Conservation (phyloP, 2,329 filamentous ascomycete genomes). For the Aspergillus glaucus region DNA sequence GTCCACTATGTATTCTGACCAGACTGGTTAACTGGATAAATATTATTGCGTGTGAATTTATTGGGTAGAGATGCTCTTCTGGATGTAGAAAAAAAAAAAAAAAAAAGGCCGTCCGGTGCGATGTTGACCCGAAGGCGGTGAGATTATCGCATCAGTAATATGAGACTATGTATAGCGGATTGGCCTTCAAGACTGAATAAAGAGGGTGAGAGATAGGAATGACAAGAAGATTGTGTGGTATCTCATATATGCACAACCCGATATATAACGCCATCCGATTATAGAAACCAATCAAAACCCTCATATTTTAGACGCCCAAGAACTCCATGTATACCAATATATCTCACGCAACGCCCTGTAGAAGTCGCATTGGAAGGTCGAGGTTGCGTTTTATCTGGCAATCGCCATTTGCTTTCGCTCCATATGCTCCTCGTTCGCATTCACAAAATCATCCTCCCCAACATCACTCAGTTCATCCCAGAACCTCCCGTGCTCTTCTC, state of each 20-base stretch:
- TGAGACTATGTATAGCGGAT: no score
- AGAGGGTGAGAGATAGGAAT: no score
- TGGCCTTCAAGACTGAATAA: no score
- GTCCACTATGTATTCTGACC: constrained; percentile 2
- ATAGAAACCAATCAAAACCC: no score
- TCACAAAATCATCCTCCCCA: constrained; percentile 76
- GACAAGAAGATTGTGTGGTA: no score
- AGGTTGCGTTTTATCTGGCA: constrained; percentile 7
- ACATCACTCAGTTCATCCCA: constrained; percentile 85
- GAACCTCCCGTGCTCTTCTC: constrained; percentile 69
- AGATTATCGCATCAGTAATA: not conserved
- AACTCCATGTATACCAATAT: no score
- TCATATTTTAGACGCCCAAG: no score
- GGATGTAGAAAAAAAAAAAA: constrained; percentile 4
- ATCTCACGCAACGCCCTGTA: not conserved
- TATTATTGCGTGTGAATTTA: constrained; percentile 12
- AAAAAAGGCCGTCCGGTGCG: constrained; percentile 7
- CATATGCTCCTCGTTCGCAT: constrained; percentile 66
- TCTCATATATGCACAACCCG: no score
- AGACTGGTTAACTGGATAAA: constrained; percentile 8
- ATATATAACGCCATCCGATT: no score
- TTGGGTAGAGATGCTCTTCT: not conserved
- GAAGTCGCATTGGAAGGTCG: not conserved
- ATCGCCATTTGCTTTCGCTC: constrained; percentile 46
- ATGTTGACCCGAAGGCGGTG: constrained; percentile 15